Percentiles rank a stretch among this genome's conserved stretches.
Evolutionary conservation across 169 alveolate species (phyloP).

Genomic region (Cryptosporidium parvum): DNA sequence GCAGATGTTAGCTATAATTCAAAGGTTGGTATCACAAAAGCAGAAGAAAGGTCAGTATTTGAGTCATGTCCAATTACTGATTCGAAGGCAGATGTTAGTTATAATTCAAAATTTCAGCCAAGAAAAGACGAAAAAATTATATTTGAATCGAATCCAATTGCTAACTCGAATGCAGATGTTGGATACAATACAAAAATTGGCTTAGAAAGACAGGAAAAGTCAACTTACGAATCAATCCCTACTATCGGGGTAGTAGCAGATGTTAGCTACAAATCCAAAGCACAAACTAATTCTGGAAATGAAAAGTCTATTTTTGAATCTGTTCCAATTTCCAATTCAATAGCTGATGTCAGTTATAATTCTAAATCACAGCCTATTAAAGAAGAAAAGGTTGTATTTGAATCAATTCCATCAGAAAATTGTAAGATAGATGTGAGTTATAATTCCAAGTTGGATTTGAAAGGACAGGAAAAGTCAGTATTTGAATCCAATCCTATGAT

Average conservation of each 20-base stretch:
- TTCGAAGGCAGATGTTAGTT: constrained; percentile 1
- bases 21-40: neutral
- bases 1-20: constrained; percentile 30
- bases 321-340: neutral
- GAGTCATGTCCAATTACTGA: neutral
- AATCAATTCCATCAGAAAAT: constrained; percentile 10
- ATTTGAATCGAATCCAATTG: constrained; percentile 1
- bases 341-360: constrained; percentile 32
- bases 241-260: constrained; percentile 4
- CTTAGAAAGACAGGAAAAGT: constrained; percentile 6
- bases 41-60: neutral
- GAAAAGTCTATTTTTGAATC: constrained; percentile 48
- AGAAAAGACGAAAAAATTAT: neutral
- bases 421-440: constrained; percentile 33
- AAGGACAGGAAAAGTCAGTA: neutral
- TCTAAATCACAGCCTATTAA: neutral
- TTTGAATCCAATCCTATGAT: constrained; percentile 9
- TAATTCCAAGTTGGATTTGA: neutral
- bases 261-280: constrained; percentile 13
- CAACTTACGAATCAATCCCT: constrained; percentile 41
- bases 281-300: neutral
- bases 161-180: neutral
- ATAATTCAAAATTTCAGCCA: neutral
- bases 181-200: constrained; percentile 19
- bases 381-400: constrained; percentile 33